Conservation (phyloP, 179 eudicot genomes). For the Monotropa hypopitys region DNA sequence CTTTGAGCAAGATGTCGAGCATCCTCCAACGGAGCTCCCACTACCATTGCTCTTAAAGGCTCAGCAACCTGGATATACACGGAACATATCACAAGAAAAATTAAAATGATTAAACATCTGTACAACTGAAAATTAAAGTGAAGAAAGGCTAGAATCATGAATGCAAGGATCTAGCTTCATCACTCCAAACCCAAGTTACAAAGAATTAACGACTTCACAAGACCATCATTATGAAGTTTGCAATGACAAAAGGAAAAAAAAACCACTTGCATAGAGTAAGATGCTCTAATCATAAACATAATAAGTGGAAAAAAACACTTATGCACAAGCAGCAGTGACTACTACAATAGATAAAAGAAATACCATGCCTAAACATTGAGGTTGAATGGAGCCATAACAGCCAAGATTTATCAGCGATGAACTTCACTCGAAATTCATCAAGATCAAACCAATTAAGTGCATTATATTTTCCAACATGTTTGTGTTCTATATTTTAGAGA, state of each 20-base stretch:
- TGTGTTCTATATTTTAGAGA: too few relatives aligned
- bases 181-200: not conserved
- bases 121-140: not conserved
- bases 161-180: not conserved
- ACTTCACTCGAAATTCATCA: not conserved
- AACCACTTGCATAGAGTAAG: not conserved
- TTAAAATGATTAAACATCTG: not conserved
- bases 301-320: not conserved
- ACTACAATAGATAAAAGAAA: not conserved
- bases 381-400: not conserved
- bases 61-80: slow-evolving; percentile 43
- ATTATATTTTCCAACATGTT: too few relatives aligned
- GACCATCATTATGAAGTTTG: not conserved
- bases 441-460: not conserved
- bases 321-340: not conserved
- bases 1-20: slow-evolving; percentile 87
- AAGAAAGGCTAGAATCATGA: not conserved
- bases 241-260: not conserved
- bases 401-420: not conserved
- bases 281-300: not conserved
- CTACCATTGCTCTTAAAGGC: slow-evolving; percentile 72
- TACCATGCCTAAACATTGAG: not conserved
- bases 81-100: not conserved
- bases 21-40: slow-evolving; percentile 82
- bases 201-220: not conserved